Evolutionary conservation across 371 early-diverging fungal species (phyloP).

Genomic region (Fennellomyces sp.): DNA sequence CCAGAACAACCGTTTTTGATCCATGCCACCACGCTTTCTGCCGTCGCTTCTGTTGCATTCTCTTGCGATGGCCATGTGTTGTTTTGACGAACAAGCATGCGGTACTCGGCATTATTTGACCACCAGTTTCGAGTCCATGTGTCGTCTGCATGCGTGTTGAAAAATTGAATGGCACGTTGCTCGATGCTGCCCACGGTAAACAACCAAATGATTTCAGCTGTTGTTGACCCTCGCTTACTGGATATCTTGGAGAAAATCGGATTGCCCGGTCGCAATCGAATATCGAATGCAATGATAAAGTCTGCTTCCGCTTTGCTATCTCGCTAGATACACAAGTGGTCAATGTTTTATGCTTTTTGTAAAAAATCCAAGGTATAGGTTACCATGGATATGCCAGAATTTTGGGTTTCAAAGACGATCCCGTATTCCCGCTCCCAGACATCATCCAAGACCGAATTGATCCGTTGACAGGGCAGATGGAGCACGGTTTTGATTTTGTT

Average conservation of each 20-base stretch:
- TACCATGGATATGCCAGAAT: neutral
- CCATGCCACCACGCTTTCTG: neutral
- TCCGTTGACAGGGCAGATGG: constrained; percentile 8
- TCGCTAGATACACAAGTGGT: neutral
- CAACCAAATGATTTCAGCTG: constrained; percentile 2
- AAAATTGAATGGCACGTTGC: constrained; percentile 1
- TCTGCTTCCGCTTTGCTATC: neutral
- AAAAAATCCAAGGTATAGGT: neutral
- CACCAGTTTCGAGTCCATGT: constrained; percentile 9
- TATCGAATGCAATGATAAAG: constrained; percentile 12
- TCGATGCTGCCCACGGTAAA: constrained; percentile 11
- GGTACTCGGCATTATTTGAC: constrained; percentile 6
- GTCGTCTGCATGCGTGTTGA: neutral
- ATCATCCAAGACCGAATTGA: constrained; percentile 12
- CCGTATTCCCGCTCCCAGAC: constrained; percentile 17
- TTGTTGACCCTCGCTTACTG: neutral
- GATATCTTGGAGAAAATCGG: constrained; percentile 6
- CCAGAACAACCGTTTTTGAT: neutral
- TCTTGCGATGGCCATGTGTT: constrained; percentile 1
- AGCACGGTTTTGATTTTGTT: neutral
- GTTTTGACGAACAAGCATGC: neutral
- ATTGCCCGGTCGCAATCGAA: constrained; percentile 6
- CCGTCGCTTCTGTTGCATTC: neutral
- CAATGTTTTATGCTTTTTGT: neutral
- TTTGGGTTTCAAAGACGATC: neutral